Conservation (phyloP, 1,284 basidiomycete species). For the Pseudozyma sp. region DNA sequence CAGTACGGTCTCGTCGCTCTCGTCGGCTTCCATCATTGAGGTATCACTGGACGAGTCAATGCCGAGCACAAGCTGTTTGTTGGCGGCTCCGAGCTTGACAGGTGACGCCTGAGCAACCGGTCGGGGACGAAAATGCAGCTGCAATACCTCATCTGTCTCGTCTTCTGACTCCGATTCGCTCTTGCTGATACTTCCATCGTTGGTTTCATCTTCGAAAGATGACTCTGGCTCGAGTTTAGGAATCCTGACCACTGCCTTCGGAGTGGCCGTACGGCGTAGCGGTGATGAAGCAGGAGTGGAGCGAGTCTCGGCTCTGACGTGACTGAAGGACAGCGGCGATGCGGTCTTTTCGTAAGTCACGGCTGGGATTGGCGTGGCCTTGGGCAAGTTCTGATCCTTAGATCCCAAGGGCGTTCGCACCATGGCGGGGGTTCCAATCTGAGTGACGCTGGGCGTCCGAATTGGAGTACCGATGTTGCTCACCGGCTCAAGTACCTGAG, state of each 20-base stretch:
- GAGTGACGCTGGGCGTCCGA: neutral
- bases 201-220: constrained; percentile 10
- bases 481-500: neutral
- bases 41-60: constrained; percentile 19
- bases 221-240: constrained; percentile 5
- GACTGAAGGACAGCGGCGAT: neutral
- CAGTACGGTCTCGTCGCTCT: constrained; percentile 29
- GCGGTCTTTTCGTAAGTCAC: constrained; percentile 5
- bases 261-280: constrained; percentile 9
- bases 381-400: constrained; percentile 31
- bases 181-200: neutral
- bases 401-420: constrained; percentile 23
- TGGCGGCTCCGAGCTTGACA: neutral
- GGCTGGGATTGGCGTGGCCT: neutral
- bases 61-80: constrained; percentile 26
- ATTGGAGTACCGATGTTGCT: neutral
- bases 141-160: constrained; percentile 20
- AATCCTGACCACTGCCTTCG: neutral
- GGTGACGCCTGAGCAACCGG: neutral
- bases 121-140: constrained; percentile 11
- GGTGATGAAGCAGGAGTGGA: constrained; percentile 7
- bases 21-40: constrained; percentile 5
- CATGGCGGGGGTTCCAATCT: neutral
- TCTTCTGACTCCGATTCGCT: constrained; percentile 19
- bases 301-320: neutral